Evolutionary conservation across 73 alveolate species (phyloP).

Genomic region (Blepharisma japonicum): DNA sequence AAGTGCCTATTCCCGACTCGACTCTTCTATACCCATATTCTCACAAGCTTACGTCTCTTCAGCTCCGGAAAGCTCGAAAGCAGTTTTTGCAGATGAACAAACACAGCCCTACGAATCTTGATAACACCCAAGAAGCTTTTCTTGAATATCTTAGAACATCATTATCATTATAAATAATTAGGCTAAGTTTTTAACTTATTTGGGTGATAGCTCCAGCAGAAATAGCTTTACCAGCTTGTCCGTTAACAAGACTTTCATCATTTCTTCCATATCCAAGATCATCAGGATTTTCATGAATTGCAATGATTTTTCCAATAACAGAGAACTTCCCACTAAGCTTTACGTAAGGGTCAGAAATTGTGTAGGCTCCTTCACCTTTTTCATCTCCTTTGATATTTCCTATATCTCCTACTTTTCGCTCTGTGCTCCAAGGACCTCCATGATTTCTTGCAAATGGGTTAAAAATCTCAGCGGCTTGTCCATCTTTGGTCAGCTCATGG

Average conservation of each 20-base stretch:
- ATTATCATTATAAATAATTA: no score
- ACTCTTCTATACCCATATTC: not conserved
- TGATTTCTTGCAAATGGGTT: constrained; percentile 23
- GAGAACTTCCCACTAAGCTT: not conserved
- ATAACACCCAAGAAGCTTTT: not conserved
- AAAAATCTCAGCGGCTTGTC: not conserved
- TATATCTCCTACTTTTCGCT: constrained; percentile 24
- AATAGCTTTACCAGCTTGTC: not conserved
- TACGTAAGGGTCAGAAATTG: constrained; percentile 3
- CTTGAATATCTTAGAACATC: constrained; percentile 11
- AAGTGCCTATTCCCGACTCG: not conserved
- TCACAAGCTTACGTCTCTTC: not conserved
- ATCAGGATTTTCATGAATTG: constrained; percentile 27
- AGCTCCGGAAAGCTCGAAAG: constrained; percentile 3
- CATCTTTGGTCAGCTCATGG: not conserved
- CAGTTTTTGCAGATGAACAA: constrained; percentile 24
- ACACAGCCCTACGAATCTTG: not conserved
- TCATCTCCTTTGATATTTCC: constrained; percentile 30
- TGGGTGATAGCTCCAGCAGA: not conserved
- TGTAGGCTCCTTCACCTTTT: constrained; percentile 5
- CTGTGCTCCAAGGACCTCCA: constrained; percentile 28
- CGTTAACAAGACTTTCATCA: constrained; percentile 13
- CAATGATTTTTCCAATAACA: constrained; percentile 15
- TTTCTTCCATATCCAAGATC: constrained; percentile 23
- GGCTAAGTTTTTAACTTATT: not conserved